Conservation (phyloP, 768 basidiomycete genomes). For the Pleurotus djamor region DNA sequence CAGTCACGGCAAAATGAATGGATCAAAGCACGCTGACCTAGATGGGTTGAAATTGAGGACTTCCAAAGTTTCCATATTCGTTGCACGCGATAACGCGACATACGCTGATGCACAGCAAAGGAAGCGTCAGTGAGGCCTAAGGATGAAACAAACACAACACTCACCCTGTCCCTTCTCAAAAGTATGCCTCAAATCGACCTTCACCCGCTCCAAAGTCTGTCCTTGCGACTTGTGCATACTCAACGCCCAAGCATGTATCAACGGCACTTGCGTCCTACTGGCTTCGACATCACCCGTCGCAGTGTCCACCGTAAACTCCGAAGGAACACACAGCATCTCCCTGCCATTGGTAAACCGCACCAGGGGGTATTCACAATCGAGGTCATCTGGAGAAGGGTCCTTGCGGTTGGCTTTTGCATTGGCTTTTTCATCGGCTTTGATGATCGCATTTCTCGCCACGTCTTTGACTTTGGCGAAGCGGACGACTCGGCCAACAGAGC, state of each 20-base stretch:
- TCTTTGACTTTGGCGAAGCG: constrained; percentile 35
- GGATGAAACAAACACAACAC: neutral
- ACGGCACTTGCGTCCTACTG: constrained; percentile 59
- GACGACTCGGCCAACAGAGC: constrained; percentile 58
- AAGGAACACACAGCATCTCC: constrained; percentile 46
- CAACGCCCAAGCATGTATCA: constrained; percentile 88
- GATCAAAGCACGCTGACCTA: constrained; percentile 39
- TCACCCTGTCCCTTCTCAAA: constrained; percentile 84
- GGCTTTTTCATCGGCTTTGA: constrained; percentile 20
- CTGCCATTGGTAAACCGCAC: constrained; percentile 54
- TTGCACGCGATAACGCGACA: constrained; percentile 74
- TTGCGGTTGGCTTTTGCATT: neutral
- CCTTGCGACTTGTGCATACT: constrained; percentile 91
- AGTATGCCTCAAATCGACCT: constrained; percentile 69
- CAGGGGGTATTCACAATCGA: constrained; percentile 47
- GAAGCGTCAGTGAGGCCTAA: neutral
- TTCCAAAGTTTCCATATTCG: constrained; percentile 60
- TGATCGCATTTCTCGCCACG: constrained; percentile 29
- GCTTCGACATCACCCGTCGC: constrained; percentile 60
- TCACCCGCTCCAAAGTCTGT: constrained; percentile 83
- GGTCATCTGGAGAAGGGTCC: neutral
- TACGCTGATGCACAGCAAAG: constrained; percentile 40
- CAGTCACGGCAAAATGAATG: neutral
- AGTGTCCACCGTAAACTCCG: constrained; percentile 64
- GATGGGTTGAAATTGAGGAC: constrained; percentile 59